Evolutionary conservation across 495 filamentous ascomycete genomes (phyloP).

Genomic region (Extremus antarcticus): DNA sequence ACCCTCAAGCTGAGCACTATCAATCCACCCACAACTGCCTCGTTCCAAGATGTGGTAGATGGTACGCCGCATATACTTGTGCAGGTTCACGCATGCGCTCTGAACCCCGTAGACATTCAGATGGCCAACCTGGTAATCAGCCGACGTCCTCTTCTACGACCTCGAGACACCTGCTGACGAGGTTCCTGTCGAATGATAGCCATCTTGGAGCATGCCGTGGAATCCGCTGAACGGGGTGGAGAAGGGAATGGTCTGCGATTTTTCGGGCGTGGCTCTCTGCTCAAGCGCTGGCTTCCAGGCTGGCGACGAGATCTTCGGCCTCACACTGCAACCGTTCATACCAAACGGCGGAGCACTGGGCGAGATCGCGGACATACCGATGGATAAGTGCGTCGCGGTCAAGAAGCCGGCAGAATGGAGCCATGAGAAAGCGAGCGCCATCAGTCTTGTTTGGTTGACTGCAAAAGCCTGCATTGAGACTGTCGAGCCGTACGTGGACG

Average conservation of each 20-base stretch:
- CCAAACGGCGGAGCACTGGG: constrained; percentile 11
- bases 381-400: constrained; percentile 13
- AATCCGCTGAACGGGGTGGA: not conserved
- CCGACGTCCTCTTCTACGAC: no score
- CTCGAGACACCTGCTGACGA: no score
- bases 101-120: constrained; percentile 29
- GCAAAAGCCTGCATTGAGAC: constrained; percentile 23
- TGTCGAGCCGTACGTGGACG: constrained; percentile 18
- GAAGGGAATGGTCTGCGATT: constrained; percentile 24
- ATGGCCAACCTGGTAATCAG: constrained; percentile 24
- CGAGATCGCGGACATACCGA: constrained; percentile 17
- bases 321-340: constrained; percentile 21
- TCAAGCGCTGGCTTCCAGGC: constrained; percentile 14
- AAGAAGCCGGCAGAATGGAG: constrained; percentile 24
- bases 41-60: constrained; percentile 9
- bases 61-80: constrained; percentile 20
- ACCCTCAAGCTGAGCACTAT: constrained; percentile 7
- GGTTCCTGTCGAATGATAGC: no score
- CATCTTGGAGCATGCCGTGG: constrained; percentile 13
- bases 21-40: constrained; percentile 6
- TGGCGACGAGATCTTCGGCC: constrained; percentile 24
- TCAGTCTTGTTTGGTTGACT: constrained; percentile 25
- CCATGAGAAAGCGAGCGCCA: constrained; percentile 21
- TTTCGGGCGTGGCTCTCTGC: constrained; percentile 23
- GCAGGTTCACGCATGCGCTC: constrained; percentile 23